These are phyloP conservation scores for Ascochyta koolunga DNA, from an alignment of 2,329 filamentous ascomycete species.

Conservation along the genomic window DNA sequence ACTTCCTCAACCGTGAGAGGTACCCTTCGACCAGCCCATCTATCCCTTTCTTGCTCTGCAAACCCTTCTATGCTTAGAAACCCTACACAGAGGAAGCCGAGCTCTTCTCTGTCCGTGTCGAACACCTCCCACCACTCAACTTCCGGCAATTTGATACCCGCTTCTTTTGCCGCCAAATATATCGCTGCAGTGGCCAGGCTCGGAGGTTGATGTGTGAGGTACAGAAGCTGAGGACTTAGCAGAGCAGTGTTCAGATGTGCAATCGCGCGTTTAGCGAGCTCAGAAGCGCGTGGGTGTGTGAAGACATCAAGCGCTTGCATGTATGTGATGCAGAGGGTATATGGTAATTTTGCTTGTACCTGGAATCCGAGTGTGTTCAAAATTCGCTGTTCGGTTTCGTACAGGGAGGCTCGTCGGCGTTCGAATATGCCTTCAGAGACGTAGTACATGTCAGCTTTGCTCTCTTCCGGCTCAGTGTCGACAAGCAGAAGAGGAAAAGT, in stretches of 20 bases:
- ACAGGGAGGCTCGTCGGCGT: slow-evolving; percentile 63
- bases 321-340: slow-evolving; percentile 87
- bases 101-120: slow-evolving; percentile 90
- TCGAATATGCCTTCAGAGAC: slow-evolving; percentile 77
- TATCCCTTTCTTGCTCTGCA: slow-evolving; percentile 64
- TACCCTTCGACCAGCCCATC: slow-evolving; percentile 59
- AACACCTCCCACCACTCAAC: slow-evolving; percentile 98
- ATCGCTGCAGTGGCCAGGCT: slow-evolving; percentile 85
- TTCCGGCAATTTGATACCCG: slow-evolving; percentile 77
- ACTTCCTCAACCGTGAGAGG: slow-evolving; percentile 65
- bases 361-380: slow-evolving; percentile 80
- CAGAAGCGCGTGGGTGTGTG: slow-evolving; percentile 49
- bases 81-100: slow-evolving; percentile 89
- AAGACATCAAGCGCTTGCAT: slow-evolving; percentile 84
- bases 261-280: slow-evolving; percentile 69
- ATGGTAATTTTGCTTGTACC: slow-evolving; percentile 82
- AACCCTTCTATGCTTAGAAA: slow-evolving; percentile 80
- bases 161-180: slow-evolving; percentile 84
- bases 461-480: slow-evolving; percentile 53
- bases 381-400: slow-evolving; percentile 78
- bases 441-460: slow-evolving; percentile 54
- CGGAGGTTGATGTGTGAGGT: slow-evolving; percentile 89
- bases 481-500: slow-evolving; percentile 64
- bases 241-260: slow-evolving; percentile 86
- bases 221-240: slow-evolving; percentile 85